Evolutionary conservation across 208 protist species (phyloP).

Genomic region (Crithidia bombi): DNA sequence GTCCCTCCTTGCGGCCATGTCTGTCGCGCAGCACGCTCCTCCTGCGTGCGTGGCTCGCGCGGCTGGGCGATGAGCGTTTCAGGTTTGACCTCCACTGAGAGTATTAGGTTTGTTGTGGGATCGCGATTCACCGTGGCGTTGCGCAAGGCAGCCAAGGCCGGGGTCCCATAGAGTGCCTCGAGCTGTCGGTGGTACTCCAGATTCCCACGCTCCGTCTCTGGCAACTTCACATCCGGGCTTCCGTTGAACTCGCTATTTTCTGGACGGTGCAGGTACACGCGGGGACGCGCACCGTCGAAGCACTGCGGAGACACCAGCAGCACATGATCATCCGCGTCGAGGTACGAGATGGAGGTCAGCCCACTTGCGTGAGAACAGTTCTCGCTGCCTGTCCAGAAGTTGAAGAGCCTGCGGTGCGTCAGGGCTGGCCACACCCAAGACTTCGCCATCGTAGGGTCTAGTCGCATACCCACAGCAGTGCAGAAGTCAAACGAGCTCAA

Average conservation of each 20-base stretch:
- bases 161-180: slow-evolving; percentile 38
- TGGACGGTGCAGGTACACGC: slow-evolving; percentile 51
- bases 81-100: slow-evolving; percentile 47
- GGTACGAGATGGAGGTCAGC: slow-evolving; percentile 34
- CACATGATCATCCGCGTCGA: slow-evolving; percentile 37
- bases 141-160: slow-evolving; percentile 20
- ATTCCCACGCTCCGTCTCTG: slow-evolving; percentile 23
- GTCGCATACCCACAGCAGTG: slow-evolving; percentile 32
- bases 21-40: slow-evolving; percentile 31
- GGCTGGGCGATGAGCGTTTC: slow-evolving; percentile 4
- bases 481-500: slow-evolving; percentile 48
- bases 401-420: slow-evolving; percentile 41
- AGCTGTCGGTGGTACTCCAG: slow-evolving; percentile 42
- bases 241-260: slow-evolving; percentile 53
- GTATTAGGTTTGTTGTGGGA: slow-evolving; percentile 23
- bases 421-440: slow-evolving; percentile 57
- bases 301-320: slow-evolving; percentile 54
- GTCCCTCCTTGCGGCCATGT: slow-evolving; percentile 27
- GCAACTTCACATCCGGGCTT: slow-evolving; percentile 12
- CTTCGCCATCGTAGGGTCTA: slow-evolving; percentile 28
- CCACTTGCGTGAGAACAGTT: slow-evolving; percentile 19
- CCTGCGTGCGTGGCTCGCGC: slow-evolving; percentile 19
- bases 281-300: slow-evolving; percentile 28
- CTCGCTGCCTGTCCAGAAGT: slow-evolving; percentile 52
- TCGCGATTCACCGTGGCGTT: slow-evolving; percentile 52